Base-by-base conservation (phyloP, 768 basidiomycete species). In the Sarcodon sp. region DNA sequence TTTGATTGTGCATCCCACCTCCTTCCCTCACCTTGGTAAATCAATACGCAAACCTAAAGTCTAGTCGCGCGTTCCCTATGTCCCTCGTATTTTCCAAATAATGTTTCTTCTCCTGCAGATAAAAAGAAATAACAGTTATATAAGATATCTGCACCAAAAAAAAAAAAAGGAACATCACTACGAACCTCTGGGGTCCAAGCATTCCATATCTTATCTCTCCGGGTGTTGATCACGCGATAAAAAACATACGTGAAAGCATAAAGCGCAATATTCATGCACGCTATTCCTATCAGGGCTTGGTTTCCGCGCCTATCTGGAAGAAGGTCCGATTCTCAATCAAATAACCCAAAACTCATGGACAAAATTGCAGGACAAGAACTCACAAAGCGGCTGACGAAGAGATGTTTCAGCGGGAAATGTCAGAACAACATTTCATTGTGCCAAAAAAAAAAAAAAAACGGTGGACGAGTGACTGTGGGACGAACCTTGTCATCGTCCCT, bases 31-130 rank as follows among this genome's bases (percentile, higher is more conserved):
- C n/a, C n/a, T n/a, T n/a, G n/a, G n/a, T 4, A 27, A 27, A 27
- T 55, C 47, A 79, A 57, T 80, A 77, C 5, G 70, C 73, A 51
- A 83, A 82, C 11, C 77, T 66, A 64, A 81, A 82, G 54, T 82
- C 77, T 50, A 82, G 58, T 34, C 77, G 62, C 51, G 70, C 59
- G 53, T 80, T 83, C 21, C 80, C 79, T 52, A 69, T 63, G 47
- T 84, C 80, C 33, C 66, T 71, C n/a, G 82, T 79, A 12, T 69
- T 79, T 47, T 71, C 68, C 0, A 81, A 57, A 59, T 85, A 84
- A 15, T 76, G 62, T 39, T 67, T 64, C 55, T 71, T 74, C 57
- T 79, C 70, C 77, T 79, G 54, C 36, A 35, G 7, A 38, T 34
- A 18, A 9, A n/a, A 27, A 10, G 43, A 39, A n/a, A 41, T 41